Base-by-base conservation (phyloP, 495 filamentous ascomycete species). In the Pyrenopolyporus hunteri region DNA sequence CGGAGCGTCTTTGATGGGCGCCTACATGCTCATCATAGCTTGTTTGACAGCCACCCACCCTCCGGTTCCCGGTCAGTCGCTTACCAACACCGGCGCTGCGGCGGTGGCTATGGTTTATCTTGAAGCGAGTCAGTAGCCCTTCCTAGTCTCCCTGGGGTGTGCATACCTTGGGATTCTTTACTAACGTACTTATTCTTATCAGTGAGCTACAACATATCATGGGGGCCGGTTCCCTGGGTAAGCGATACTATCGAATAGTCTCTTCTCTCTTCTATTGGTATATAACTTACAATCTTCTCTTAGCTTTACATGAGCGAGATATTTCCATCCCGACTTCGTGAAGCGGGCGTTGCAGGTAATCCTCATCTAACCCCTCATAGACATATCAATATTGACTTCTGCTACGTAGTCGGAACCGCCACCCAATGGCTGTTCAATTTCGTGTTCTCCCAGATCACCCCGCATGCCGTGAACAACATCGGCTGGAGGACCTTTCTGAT, bases 341-440 rank as follows among this genome's bases (percentile, higher is more conserved):
- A 80, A 47, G 69, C 75, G 16, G 79, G 77, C 10, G 73, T 82
- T 13, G 76, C 73, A 5, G 59, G 51, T 57, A 59, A 26, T 4
- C 31, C 4, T 1, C 6, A 14, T 26, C 32, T 9, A 40, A 13
- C 33, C 5, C 17, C 11, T 16, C 45, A 7, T 16, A 43, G 19
- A 3, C 2, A 37, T 26, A 46, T 44, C 13, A 26, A 10, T 32
- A 13, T 36, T 51, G 4, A 56, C 28, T 22, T 46, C 23, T 16
- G 17, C 43, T 2, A n/a, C 6, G 2, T 11, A 64, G 67, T 80
- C 16, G 77, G 74, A 0, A 77, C 78, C 0, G 76, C 82, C 0
- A 80, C 80, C 0, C 80, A 83, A 58, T 85, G 81, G 81, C 62
- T 83, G 9, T 82, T 84, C 70, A 82, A 83, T 54, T 85, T 84